Evolutionary conservation across 2,329 filamentous ascomycete species (phyloP), one percentile per base, ranked within the genome.

Genomic region (Ophiognomonia clavigignenti-juglandacearum): DNA sequence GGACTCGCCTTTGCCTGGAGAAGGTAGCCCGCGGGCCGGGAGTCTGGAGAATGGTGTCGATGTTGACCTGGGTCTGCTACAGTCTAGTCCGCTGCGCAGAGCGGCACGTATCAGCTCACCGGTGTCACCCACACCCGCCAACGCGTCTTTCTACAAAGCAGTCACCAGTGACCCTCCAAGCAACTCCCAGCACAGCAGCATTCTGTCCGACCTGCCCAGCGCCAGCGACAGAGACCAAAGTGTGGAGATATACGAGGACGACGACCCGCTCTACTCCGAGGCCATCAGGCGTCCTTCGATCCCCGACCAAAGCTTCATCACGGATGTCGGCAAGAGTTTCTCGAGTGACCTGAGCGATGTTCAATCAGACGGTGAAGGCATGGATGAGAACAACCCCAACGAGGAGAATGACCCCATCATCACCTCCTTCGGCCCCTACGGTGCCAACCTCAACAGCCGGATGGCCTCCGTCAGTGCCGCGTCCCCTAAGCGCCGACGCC

Each of bases 351-450:
- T 77, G 22, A 78, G 74, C 53, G 74, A 78, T 24, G 67, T 66
- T 22, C 54, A 54, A 10, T 65, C 63, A 3, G 63, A 65, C 10
- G 71, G 67, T 13, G 69, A 90, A 14, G 16, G 16, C 16, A 20
- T 36, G 34, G 71, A 68, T 11, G 69, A 90, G 16, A 84, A 88
- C 42, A 82, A 95, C 53, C 84, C 87, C 1, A 86, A 92, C 57
- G 91, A 96, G 70, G 92, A 97, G 67, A 96, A 96, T 54, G 93
- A 97, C 57, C 91, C 91, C 3, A 83, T 96, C 45, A 74, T 96
- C 16, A 88, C 93, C 65, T 96, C 91, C 0, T 96, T 96, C 56
- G 91, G 90, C 14, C 89, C 90, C 1, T 95, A 88, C 60, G 90
- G 89, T 35, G 86, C 87, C 45, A 88, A 96, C 61, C 75, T 96